A percentile compares a stretch with the other conserved stretches of the same genome.
These are phyloP conservation scores for Penicillium cataractarum DNA, from an alignment of 495 filamentous ascomycete species.

Conservation along the genomic window DNA sequence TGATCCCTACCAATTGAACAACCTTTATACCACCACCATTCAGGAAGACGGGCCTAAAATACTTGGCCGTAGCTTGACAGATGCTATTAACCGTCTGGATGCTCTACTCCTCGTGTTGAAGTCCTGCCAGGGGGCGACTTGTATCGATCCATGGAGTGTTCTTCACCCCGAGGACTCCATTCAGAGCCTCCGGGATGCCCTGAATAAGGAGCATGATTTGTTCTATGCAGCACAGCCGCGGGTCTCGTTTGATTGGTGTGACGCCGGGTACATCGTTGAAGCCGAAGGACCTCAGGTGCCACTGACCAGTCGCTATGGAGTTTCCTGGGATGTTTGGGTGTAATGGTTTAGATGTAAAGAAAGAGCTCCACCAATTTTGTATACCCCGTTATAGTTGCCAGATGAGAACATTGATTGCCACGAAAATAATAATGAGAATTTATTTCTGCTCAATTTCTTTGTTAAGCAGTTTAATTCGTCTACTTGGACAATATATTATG, in stretches of 20 bases:
- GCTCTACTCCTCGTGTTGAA: conserved; percentile 66
- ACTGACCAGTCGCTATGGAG: conserved; percentile 34
- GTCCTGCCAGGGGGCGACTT: conserved; percentile 60
- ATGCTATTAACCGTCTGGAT: conserved; percentile 57
- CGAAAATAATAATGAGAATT: background rate
- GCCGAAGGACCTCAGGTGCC: conserved; percentile 60
- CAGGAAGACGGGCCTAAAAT: conserved; percentile 24
- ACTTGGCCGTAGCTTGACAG: conserved; percentile 48
- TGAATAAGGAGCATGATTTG: conserved; percentile 54
- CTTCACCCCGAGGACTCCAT: conserved; percentile 57
- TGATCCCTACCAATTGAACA: conserved; percentile 63
- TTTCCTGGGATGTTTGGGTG: conserved; percentile 40
- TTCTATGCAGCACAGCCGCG: conserved; percentile 58
- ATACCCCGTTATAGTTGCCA: background rate
- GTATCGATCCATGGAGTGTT: conserved; percentile 60
- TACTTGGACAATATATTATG: too few relatives aligned
- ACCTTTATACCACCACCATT: conserved; percentile 50
- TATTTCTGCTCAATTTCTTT: background rate
- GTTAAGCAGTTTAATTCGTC: too few relatives aligned
- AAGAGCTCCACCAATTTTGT: background rate
- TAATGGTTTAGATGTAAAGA: conserved; percentile 9
- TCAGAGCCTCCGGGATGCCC: conserved; percentile 37
- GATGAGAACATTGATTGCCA: background rate
- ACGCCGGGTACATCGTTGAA: conserved; percentile 60
- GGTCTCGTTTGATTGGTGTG: conserved; percentile 61